phyloP scores from a whole-genome alignment of 2,329 filamentous ascomycete genomes.

The Alternaria brassicicola region DNA sequence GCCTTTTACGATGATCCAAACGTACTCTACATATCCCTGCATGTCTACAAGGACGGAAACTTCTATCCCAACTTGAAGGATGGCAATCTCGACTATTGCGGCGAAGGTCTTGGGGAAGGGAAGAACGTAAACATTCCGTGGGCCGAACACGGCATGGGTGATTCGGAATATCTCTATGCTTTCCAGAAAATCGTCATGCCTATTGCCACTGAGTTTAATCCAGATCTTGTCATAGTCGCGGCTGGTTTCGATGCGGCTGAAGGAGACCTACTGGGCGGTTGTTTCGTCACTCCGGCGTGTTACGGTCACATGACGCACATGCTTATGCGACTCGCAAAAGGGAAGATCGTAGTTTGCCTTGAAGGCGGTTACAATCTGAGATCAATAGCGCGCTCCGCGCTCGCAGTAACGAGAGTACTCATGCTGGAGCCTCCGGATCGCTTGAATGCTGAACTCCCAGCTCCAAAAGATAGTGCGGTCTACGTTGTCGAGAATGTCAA shows the following conservation, averaged over 20 bases:
- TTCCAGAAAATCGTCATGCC: slow-evolving; percentile 98
- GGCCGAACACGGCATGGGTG: slow-evolving; percentile 79
- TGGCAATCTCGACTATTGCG: slow-evolving; percentile 66
- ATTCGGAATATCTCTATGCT: slow-evolving; percentile 94
- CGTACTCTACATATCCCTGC: slow-evolving; percentile 91
- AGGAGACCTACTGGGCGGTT: slow-evolving; percentile 90
- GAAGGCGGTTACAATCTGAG: slow-evolving; percentile 95
- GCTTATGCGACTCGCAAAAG: slow-evolving; percentile 92
- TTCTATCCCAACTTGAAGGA: slow-evolving; percentile 78
- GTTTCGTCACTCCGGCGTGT: slow-evolving; percentile 86
- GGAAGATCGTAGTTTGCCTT: slow-evolving; percentile 88
- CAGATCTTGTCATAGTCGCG: slow-evolving; percentile 92
- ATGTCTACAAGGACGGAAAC: slow-evolving; percentile 80
- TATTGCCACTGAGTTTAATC: slow-evolving; percentile 89
- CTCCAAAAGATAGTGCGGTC: slow-evolving; percentile 59
- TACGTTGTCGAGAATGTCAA: slow-evolving; percentile 64
- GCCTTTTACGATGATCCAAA: slow-evolving; percentile 96
- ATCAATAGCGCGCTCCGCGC: slow-evolving; percentile 89
- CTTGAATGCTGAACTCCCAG: slow-evolving; percentile 52
- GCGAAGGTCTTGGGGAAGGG: slow-evolving; percentile 62
- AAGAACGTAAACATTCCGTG: slow-evolving; percentile 74
- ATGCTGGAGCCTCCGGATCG: slow-evolving; percentile 91
- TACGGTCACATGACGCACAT: slow-evolving; percentile 99
- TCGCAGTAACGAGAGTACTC: slow-evolving; percentile 87
- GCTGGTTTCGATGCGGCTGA: slow-evolving; percentile 95